Conservation (phyloP, 2,329 filamentous ascomycete species). For the Fusarium tjaetaba region DNA sequence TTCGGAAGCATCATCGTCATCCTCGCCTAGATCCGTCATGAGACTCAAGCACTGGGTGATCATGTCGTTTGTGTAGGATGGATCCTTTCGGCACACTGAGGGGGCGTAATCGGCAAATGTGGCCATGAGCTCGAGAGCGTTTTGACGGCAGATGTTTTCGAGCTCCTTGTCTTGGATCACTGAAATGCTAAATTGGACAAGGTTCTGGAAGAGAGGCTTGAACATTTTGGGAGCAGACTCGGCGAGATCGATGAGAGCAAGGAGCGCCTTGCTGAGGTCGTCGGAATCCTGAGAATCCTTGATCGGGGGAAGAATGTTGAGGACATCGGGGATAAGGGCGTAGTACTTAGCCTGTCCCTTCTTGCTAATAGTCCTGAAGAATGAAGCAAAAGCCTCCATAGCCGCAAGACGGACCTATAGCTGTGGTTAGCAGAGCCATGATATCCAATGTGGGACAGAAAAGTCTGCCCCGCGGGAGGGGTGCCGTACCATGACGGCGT, state of each 20-base stretch:
- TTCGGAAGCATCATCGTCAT: constrained; percentile 93
- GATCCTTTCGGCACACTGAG: constrained; percentile 93
- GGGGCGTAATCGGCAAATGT: constrained; percentile 97
- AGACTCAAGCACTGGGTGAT: constrained; percentile 97
- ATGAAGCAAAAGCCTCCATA: constrained; percentile 96
- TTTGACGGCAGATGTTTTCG: constrained; percentile 88
- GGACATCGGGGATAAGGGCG: constrained; percentile 84
- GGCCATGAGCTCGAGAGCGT: constrained; percentile 95
- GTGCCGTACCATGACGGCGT: constrained; percentile 74
- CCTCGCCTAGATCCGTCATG: constrained; percentile 95
- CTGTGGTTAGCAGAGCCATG: constrained; percentile 27
- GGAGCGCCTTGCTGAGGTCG: constrained; percentile 86
- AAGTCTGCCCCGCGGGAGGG: constrained; percentile 4
- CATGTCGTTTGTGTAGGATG: constrained; percentile 94
- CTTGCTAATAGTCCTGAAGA: constrained; percentile 91
- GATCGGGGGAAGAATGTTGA: constrained; percentile 93
- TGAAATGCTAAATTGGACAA: constrained; percentile 91
- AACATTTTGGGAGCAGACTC: constrained; percentile 98
- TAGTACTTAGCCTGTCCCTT: constrained; percentile 92
- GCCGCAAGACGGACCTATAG: constrained; percentile 85
- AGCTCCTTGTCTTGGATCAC: constrained; percentile 97
- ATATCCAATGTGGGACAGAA: constrained; percentile 3
- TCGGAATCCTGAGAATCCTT: constrained; percentile 93
- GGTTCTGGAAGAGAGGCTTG: constrained; percentile 88
- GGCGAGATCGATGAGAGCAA: constrained; percentile 92